Evolutionary conservation across 345 rosid species (phyloP), one percentile per base, ranked within the genome.

Genomic region (Boechera retrofracta): DNA sequence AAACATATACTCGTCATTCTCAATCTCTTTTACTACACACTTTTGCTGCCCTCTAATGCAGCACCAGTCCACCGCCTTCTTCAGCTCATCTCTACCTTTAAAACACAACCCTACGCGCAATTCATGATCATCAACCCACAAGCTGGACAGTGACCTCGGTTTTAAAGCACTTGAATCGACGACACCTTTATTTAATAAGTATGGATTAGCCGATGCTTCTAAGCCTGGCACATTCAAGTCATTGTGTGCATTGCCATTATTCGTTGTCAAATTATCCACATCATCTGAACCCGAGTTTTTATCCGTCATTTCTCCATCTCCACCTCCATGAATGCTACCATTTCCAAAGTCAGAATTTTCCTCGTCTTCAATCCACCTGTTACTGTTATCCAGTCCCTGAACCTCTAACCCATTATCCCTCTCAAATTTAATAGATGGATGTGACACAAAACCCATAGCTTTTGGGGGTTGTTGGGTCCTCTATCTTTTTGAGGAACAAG

Each of bases 121-220:
- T 36, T 38, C 49, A 36, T 51, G 60, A 48, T 60, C 76, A 28
- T 72, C 76, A 35, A 72, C 29, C 76, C 76, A 72, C 76, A 71
- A 59, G 35, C 48, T 60, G 15, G 75, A 48, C 36, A 48, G 5
- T 16, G 15, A 3, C 58, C 9, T 0, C 10, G 10, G 67, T 13
- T 71, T 26, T 35, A 16, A 21, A 47, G 21, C 35, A 58, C 57
- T 35, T 5, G 66, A 32, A 57, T 9, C 11, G 0, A 2, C 74
- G 35, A 33, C 35, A 18, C 31, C 33, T 11, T 44, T 57, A 12
- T 4, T 56, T 4, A 55, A 5, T 4, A 33, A 33, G 35, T 7
- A 33, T 33, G 35, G 35, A 33, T 33, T 0, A 1, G 35, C 7
- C 1, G 7, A 33, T 33, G 35, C 7, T 6, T 33, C 35, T 33